Evolutionary conservation across 805 yeast genomes (phyloP).

Genomic region (Scheffersomyces ergatensis): DNA sequence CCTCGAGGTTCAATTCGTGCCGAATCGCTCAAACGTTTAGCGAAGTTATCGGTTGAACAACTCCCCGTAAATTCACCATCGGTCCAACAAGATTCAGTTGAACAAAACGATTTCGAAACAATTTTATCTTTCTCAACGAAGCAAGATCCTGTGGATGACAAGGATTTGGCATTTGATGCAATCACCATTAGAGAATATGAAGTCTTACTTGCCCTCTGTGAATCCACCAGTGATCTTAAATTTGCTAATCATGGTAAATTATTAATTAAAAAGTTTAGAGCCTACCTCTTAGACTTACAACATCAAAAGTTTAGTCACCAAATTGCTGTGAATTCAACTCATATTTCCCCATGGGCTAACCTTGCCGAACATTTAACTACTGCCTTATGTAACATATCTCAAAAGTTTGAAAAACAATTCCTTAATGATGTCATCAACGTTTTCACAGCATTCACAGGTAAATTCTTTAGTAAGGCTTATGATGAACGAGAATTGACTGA

Average conservation of each 20-base stretch:
- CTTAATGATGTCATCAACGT: slow-evolving; percentile 23
- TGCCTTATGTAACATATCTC: slow-evolving; percentile 31
- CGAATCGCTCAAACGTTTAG: slow-evolving; percentile 35
- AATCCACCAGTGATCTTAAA: slow-evolving; percentile 30
- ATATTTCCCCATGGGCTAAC: slow-evolving; percentile 32
- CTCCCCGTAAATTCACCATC: too few species aligned
- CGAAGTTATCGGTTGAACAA: slow-evolving; percentile 31
- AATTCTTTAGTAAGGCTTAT: slow-evolving; percentile 18
- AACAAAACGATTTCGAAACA: slow-evolving; percentile 15
- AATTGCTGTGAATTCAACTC: slow-evolving; percentile 24
- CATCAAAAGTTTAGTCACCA: slow-evolving; percentile 41
- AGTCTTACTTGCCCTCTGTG: slow-evolving; percentile 54
- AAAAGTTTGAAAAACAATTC: slow-evolving; percentile 16
- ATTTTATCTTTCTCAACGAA: slow-evolving; percentile 13
- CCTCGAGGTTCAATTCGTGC: slow-evolving; percentile 38
- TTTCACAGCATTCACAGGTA: slow-evolving; percentile 23
- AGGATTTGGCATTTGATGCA: slow-evolving; percentile 32
- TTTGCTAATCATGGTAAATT: slow-evolving; percentile 36
- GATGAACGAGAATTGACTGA: slow-evolving; percentile 22
- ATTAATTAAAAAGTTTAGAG: slow-evolving; percentile 41
- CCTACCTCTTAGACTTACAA: slow-evolving; percentile 48
- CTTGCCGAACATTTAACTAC: slow-evolving; percentile 31
- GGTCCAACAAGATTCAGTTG: slow-evolving; percentile 4
- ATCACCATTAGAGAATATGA: slow-evolving; percentile 54
- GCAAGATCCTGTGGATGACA: neutral